Conservation (phyloP, 2,329 filamentous ascomycete genomes). For the Aureobasidium sp. region DNA sequence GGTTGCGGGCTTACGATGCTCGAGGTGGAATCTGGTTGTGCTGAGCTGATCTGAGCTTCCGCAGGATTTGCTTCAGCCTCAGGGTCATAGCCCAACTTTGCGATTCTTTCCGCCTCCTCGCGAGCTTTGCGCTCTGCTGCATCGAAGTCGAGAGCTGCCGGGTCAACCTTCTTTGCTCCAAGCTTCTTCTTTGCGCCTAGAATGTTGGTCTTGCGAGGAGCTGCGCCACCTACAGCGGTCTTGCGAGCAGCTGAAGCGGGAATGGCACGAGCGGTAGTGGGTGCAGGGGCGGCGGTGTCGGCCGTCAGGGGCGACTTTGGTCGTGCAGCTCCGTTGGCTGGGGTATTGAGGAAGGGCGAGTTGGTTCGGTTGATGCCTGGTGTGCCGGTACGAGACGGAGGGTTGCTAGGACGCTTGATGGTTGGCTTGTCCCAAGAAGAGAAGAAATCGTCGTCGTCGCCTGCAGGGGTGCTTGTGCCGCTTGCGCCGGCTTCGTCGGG, state of each 20-base stretch:
- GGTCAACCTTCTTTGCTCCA: conserved; percentile 64
- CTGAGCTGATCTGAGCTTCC: conserved; percentile 35
- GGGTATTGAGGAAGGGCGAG: conserved; percentile 81
- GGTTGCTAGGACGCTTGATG: conserved; percentile 92
- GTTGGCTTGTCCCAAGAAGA: conserved; percentile 97
- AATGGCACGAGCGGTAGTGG: conserved; percentile 62
- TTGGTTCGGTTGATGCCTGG: conserved; percentile 66
- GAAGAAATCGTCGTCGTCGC: conserved; percentile 90
- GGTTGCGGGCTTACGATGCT: conserved; percentile 69
- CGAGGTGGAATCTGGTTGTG: conserved; percentile 41
- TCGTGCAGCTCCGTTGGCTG: conserved; percentile 54
- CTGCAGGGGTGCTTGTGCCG: conserved; percentile 65
- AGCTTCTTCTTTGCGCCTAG: conserved; percentile 65
- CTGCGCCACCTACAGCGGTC: conserved; percentile 46
- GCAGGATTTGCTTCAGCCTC: conserved; percentile 55
- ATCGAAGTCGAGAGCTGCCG: conserved; percentile 80
- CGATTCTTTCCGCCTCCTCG: conserved; percentile 92
- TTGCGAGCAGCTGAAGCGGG: conserved; percentile 79
- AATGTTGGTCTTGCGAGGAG: conserved; percentile 54
- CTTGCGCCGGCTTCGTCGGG: conserved; percentile 52
- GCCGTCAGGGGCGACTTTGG: conserved; percentile 71
- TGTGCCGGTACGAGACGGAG: conserved; percentile 80
- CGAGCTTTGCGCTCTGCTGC: conserved; percentile 95
- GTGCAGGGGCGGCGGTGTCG: conserved; percentile 41
- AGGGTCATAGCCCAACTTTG: conserved; percentile 90